Evolutionary conservation across 2,329 filamentous ascomycete species (phyloP), one percentile per base, ranked within the genome.

Genomic region (Talaromyces rugulosus): DNA sequence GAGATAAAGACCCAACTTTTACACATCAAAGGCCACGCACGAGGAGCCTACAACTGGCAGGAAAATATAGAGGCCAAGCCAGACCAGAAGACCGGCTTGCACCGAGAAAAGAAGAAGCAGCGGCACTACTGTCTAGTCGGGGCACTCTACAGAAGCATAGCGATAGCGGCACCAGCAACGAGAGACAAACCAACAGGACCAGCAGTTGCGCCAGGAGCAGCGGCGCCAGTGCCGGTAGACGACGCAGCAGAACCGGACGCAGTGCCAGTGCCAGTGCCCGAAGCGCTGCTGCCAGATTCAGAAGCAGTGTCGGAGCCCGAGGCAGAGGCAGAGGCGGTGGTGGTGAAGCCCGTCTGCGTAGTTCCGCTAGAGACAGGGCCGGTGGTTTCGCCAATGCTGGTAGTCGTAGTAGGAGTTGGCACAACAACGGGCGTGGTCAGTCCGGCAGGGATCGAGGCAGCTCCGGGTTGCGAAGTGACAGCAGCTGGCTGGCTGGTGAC

Each of bases 101-200:
- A 14, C 11, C 44, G 11, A 27, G 18, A 47, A 23, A 47, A 12
- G 44, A 47, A 47, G 23, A 18, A 27, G 23, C 8, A 12, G 18
- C 44, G 11, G 11, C 44, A 47, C 23, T 27, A 16, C 16, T 11
- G 44, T 11, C 44, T 18, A 27, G 60, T 31, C 18, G 27, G n/a
- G 7, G 16, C 27, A n/a, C n/a, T 65, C 75, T 75, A 80, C 66
- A 80, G 68, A 64, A 81, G 71, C 66, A 76, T 75, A 66, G 76
- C 75, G 54, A 81, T 68, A 56, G 77, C 70, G 63, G 73, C 71
- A 69, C 77, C 78, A 65, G 77, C 79, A 27, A 79, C 72, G 62
- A 79, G 68, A 27, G 71, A 69, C 23, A 79, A 69, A 28, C 71
- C 70, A 30, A 70, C 65, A 31, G 77, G 73, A 60, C 65, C 76